These are phyloP conservation scores for Vicia faba DNA, from an alignment of 306 rosid species.

Conservation along the genomic window DNA sequence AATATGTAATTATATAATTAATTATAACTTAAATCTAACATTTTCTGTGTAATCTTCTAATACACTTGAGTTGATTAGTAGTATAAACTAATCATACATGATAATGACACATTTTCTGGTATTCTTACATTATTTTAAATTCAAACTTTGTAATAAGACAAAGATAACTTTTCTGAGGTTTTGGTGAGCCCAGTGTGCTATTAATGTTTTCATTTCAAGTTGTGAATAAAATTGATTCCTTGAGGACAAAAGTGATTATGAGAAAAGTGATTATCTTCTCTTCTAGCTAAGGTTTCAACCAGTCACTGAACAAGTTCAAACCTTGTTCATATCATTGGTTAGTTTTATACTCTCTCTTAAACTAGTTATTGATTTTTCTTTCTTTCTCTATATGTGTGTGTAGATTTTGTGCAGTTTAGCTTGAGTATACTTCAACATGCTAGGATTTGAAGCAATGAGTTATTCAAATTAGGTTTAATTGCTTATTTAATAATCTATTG, in stretches of 20 bases:
- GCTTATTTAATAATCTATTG: neutral
- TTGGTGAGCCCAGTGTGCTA: neutral
- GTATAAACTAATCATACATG: too few species aligned
- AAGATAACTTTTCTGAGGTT: neutral
- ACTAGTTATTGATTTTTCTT: neutral
- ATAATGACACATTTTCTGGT: too few species aligned
- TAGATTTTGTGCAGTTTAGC: neutral
- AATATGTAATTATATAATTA: too few species aligned
- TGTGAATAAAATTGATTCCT: conserved; percentile 3
- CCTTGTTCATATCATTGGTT: conserved; percentile 19
- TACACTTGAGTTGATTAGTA: too few species aligned
- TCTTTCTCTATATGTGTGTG: neutral
- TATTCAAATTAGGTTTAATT: neutral
- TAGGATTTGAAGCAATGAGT: neutral
- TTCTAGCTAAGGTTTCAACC: conserved; percentile 16
- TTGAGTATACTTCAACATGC: neutral
- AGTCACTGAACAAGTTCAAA: conserved; percentile 11
- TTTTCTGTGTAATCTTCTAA: too few species aligned
- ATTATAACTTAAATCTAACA: too few species aligned
- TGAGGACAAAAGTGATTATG: neutral
- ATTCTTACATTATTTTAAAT: too few species aligned
- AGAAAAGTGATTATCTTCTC: conserved; percentile 6
- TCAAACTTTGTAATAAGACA: neutral
- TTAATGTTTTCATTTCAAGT: neutral
- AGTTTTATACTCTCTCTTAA: conserved; percentile 15